Percentiles rank a stretch among this genome's conserved stretches.
Evolutionary conservation across 495 filamentous ascomycete species (phyloP).

Genomic region (Cercophora scortea): DNA sequence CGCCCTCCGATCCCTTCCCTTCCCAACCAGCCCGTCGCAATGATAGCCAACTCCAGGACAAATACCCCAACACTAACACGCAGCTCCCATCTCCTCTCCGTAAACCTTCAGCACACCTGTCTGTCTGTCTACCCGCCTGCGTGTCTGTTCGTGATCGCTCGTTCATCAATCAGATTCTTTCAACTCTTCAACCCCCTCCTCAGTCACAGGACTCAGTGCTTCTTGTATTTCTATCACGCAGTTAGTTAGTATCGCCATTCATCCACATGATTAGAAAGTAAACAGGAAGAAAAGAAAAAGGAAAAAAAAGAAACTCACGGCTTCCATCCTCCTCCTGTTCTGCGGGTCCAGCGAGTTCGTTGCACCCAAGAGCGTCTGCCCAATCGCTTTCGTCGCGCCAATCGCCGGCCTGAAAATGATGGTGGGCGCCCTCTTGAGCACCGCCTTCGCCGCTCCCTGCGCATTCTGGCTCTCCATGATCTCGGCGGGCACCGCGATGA

Average conservation of each 20-base stretch:
- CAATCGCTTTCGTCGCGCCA: constrained; percentile 82
- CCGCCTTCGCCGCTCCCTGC: constrained; percentile 70
- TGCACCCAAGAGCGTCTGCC: constrained; percentile 84
- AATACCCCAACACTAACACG: no score
- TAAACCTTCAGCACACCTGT: no score
- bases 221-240: constrained; percentile 17
- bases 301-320: constrained; percentile 51
- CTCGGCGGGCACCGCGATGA: constrained; percentile 90
- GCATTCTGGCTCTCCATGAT: constrained; percentile 80
- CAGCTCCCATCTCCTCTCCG: no score
- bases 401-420: constrained; percentile 86
- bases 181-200: no score
- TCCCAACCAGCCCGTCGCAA: no score
- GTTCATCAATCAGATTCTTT: no score
- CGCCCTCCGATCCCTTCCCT: no score
- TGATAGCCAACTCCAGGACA: no score
- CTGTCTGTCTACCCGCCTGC: no score
- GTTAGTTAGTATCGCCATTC: constrained; percentile 3
- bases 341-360: constrained; percentile 84
- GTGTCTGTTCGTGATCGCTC: no score
- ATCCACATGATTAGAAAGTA: background rate
- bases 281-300: background rate
- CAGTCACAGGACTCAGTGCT: background rate
- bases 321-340: constrained; percentile 75
- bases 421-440: constrained; percentile 76